Evolutionary conservation across 768 basidiomycete species (phyloP), one percentile per base, ranked within the genome.

Genomic region (Lactarius hengduanensis): DNA sequence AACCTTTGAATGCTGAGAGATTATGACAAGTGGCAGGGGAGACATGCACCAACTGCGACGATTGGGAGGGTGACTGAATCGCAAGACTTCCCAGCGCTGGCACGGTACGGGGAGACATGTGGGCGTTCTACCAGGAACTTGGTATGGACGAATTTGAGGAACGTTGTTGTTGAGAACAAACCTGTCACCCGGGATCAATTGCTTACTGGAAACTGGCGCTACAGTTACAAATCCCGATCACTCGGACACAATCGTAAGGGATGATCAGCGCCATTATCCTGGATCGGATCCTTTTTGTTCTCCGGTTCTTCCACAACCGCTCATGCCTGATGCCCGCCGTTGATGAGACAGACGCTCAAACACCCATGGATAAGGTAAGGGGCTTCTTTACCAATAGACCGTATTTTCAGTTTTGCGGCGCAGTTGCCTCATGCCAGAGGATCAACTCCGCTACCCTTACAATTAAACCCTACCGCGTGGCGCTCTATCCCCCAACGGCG

Each of bases 1-100:
- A 72, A 87, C 88, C 85, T 84, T 92, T 94, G 82, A 93, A 94
- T 7, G 90, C 69, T 16, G 86, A 87, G 36, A 92, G 81, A 73
- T 93, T 81, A 65, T 86, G 81, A 70, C 92, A 94, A 70, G 89
- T 92, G 70, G 83, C 78, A 18, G 86, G 77, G n/a, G 87, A 84
- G 60, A 94, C 86, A 73, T 86, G 85, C n/a, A 92, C 86, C 3
- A 83, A 79, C 70, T 88, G 86, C 36, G 86, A 81, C 34, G 82
- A 78, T 59, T 80, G 74, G 34, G 82, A 79, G 20, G 90, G 88
- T 7, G 83, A 83, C 76, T 91, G 87, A 53, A 92, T 75, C 9
- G 88, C 87, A 41, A 86, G 80, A 72, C 88, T 90, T 53, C 89
- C 90, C 32, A 91, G 79, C 57, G 74, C 75, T 64, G 85, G 87